Conservation (phyloP, 805 yeast genomes). For the Jamesozyma lodderae region DNA sequence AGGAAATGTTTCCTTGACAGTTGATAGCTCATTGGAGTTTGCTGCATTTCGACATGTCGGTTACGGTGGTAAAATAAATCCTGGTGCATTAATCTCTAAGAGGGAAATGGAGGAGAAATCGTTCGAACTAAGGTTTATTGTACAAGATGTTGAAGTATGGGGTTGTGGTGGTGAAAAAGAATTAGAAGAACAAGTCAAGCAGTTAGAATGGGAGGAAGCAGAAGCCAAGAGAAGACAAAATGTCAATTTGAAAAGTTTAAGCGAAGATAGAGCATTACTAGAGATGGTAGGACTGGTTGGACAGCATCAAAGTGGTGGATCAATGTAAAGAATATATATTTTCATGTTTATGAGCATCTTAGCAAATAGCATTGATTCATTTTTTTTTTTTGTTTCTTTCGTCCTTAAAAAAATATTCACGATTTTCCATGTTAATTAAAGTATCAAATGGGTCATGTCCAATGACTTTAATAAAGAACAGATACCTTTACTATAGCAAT, state of each 20-base stretch:
- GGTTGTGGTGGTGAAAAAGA: constrained; percentile 81
- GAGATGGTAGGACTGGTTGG: constrained; percentile 73
- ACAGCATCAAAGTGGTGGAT: constrained; percentile 41
- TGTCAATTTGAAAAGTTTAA: constrained; percentile 54
- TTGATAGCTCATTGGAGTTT: constrained; percentile 72
- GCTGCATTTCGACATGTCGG: constrained; percentile 69
- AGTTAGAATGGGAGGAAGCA: constrained; percentile 87
- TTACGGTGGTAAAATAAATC: constrained; percentile 40
- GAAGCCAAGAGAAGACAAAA: constrained; percentile 74
- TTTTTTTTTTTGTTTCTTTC: background rate
- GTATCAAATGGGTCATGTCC: too few species aligned
- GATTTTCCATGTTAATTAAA: too few species aligned
- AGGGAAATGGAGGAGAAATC: constrained; percentile 15
- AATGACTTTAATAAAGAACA: too few species aligned
- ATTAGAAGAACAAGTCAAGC: constrained; percentile 61
- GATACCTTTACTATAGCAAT: background rate
- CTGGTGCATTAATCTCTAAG: constrained; percentile 24
- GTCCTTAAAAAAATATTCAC: too few species aligned
- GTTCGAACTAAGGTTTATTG: constrained; percentile 61
- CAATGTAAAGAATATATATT: constrained; percentile 23
- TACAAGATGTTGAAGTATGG: constrained; percentile 81
- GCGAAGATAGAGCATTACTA: constrained; percentile 76
- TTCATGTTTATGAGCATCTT: background rate
- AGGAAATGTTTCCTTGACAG: constrained; percentile 71
- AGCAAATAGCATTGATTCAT: background rate